These are phyloP conservation scores for Aspergillus bombycis DNA, from an alignment of 2,329 filamentous ascomycete species.

Conservation along the genomic window DNA sequence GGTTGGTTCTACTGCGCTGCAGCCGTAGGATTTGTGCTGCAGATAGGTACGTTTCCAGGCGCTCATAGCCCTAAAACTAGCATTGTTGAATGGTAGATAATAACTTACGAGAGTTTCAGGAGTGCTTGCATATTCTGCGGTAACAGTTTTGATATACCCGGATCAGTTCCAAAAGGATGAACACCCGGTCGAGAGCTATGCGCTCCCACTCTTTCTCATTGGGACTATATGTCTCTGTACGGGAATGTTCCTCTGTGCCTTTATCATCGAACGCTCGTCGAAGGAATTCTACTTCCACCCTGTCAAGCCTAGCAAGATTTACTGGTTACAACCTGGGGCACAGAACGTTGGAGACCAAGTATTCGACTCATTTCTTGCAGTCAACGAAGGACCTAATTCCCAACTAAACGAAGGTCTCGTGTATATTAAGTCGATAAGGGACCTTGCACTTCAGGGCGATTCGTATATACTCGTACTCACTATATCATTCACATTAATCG, in stretches of 20 bases:
- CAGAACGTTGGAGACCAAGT: constrained; percentile 44
- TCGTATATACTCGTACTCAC: constrained; percentile 25
- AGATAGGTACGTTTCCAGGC: constrained; percentile 27
- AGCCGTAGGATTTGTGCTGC: constrained; percentile 29
- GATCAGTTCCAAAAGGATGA: constrained; percentile 30
- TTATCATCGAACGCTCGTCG: constrained; percentile 38
- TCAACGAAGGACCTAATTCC: constrained; percentile 24
- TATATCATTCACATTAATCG: constrained; percentile 32
- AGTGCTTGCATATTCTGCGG: constrained; percentile 29
- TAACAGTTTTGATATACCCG: constrained; percentile 35
- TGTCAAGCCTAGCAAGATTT: constrained; percentile 33
- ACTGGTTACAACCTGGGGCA: constrained; percentile 44
- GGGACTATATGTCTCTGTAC: constrained; percentile 37
- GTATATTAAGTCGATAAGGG: constrained; percentile 35
- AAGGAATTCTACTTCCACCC: constrained; percentile 29
- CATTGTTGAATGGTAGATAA: neutral
- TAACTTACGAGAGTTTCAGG: constrained; percentile 19
- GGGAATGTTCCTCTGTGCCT: constrained; percentile 40
- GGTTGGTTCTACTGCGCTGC: constrained; percentile 37
- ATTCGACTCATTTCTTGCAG: constrained; percentile 40
- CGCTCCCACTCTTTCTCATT: constrained; percentile 37
- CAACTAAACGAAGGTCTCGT: constrained; percentile 18
- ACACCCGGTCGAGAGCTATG: constrained; percentile 30
- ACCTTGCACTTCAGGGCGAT: constrained; percentile 16
- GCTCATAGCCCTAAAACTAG: neutral